These are phyloP conservation scores for Alternaria infectoria DNA, from an alignment of 2,329 filamentous ascomycete genomes.

Conservation along the genomic window DNA sequence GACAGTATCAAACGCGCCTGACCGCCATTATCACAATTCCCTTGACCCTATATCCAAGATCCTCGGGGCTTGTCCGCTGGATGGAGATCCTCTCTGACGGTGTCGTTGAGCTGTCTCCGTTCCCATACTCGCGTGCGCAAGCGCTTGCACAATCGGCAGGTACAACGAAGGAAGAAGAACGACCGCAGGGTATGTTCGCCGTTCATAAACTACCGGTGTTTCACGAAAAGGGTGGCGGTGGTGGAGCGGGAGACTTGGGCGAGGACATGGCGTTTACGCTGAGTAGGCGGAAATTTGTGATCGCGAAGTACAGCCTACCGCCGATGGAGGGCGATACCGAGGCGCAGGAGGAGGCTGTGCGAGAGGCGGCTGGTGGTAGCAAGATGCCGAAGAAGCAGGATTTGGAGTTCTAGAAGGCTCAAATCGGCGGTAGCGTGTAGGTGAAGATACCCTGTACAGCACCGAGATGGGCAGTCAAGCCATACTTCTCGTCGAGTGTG, in stretches of 20 bases:
- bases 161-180: constrained; percentile 69
- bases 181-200: constrained; percentile 83
- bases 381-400: constrained; percentile 63
- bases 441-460: constrained; percentile 9
- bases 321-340: constrained; percentile 79
- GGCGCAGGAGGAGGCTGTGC: constrained; percentile 58
- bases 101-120: constrained; percentile 82
- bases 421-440: background rate
- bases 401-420: constrained; percentile 68
- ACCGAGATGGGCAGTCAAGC: constrained; percentile 1
- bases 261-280: constrained; percentile 92
- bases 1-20: constrained; percentile 67
- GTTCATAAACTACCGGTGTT: constrained; percentile 83
- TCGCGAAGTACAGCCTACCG: constrained; percentile 87
- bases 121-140: constrained; percentile 63
- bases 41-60: constrained; percentile 77
- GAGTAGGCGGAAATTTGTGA: constrained; percentile 80
- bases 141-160: constrained; percentile 56
- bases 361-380: constrained; percentile 47
- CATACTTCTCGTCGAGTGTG: background rate
- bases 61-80: constrained; percentile 79
- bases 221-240: constrained; percentile 86
- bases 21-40: constrained; percentile 80
- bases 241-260: constrained; percentile 66
- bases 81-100: constrained; percentile 85